Conservation (phyloP, 1,139 yeast genomes). For the Nakaseomyces nivariensis region DNA sequence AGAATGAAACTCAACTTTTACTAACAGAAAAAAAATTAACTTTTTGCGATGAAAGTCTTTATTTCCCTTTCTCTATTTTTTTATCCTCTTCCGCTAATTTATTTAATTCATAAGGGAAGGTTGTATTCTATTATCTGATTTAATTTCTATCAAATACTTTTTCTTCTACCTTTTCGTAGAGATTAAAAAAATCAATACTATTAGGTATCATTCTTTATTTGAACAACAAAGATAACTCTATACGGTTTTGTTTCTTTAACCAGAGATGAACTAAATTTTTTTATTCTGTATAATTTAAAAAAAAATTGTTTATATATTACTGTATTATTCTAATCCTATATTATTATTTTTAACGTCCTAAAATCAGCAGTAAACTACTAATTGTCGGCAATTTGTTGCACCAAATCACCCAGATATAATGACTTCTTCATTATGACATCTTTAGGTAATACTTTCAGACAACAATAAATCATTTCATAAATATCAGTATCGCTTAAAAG, state of each 20-base stretch:
- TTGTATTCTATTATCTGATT: slow-evolving; percentile 3
- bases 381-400: neutral
- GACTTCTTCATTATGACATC: slow-evolving; percentile 12
- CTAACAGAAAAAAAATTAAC: neutral
- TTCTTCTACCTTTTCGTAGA: neutral
- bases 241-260: neutral
- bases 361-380: neutral
- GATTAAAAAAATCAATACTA: neutral
- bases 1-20: neutral
- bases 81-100: neutral
- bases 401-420: slow-evolving; percentile 16
- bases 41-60: slow-evolving; percentile 1
- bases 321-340: slow-evolving; percentile 1
- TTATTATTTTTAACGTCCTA: neutral
- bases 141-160: neutral
- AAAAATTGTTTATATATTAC: slow-evolving; percentile 3
- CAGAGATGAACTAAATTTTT: neutral
- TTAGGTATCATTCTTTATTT: neutral
- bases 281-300: neutral
- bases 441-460: slow-evolving; percentile 18
- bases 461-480: slow-evolving; percentile 17
- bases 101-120: slow-evolving; percentile 3
- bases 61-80: neutral
- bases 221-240: neutral
- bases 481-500: slow-evolving; percentile 15